Percentiles rank a stretch among this genome's conserved stretches.
phyloP scores from a whole-genome alignment of 2,329 filamentous ascomycete species.

The Colletotrichum agaves region DNA sequence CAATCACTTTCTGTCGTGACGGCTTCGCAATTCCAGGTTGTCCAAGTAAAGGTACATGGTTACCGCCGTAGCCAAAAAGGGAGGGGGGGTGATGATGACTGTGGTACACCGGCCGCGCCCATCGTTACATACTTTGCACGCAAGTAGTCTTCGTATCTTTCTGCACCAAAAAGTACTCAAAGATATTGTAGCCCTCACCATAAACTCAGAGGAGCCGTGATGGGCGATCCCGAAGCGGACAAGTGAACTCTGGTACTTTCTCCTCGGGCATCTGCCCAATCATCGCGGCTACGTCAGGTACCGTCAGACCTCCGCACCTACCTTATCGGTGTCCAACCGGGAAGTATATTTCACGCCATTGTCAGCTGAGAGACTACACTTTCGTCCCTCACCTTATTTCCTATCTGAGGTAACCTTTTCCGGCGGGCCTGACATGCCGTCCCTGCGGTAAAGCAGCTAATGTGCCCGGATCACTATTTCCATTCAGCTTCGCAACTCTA shows the following conservation, averaged over 20 bases:
- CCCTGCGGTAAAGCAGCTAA: neutral
- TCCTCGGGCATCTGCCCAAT: neutral
- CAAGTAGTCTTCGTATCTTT: neutral
- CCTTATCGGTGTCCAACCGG: neutral
- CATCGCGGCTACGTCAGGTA: neutral
- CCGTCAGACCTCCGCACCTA: neutral
- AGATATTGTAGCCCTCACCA: too few relatives aligned
- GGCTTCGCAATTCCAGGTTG: neutral
- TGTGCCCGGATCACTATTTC: neutral
- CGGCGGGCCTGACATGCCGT: neutral
- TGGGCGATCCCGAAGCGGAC: constrained; percentile 5
- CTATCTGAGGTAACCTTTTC: neutral
- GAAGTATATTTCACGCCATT: neutral
- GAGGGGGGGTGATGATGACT: constrained; percentile 4
- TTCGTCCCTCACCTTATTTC: neutral
- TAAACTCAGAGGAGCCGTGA: neutral
- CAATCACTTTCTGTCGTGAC: neutral
- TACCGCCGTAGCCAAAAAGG: neutral
- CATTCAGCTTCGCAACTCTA: neutral
- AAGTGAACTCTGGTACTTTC: neutral
- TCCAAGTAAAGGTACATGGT: neutral
- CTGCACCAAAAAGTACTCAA: neutral
- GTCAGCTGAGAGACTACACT: neutral
- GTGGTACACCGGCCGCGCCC: neutral
- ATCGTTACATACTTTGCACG: neutral